Evolutionary conservation across 768 basidiomycete genomes (phyloP), one percentile per base, ranked within the genome.

Genomic region (Collybia nuda): DNA sequence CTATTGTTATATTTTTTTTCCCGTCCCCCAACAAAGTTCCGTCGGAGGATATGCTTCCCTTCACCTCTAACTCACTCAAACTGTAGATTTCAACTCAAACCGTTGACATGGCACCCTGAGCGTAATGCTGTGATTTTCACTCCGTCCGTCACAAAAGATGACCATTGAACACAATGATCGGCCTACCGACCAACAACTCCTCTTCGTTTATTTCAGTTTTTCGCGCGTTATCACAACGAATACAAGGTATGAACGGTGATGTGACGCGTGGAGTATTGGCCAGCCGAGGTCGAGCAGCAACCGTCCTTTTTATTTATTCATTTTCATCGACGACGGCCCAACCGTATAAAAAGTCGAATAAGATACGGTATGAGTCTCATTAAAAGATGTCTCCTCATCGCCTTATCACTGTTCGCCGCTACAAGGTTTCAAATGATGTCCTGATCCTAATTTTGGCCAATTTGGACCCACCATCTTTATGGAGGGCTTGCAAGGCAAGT

Each of bases 351-450:
- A 69, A 71, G 69, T 57, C 60, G 56, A 48, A 64, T 32, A 62
- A 65, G 63, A 61, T 52, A 56, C 41, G 55, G 52, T 58, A 58
- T 60, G 59, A 48, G 60, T 50, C 59, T 58, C 67, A 73, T 54
- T 61, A 55, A 62, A 70, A 70, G 55, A 78, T 78, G 75, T 58
- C 57, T 63, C 77, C 74, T 69, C 72, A 71, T 61, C 72, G 72
- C 53, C 67, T 74, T 48, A 63, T 73, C 43, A 70, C 65, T 54
- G 57, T 72, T 56, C 72, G 69, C 58, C 74, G 71, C 61, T 77
- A 69, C 73, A 78, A 66, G 56, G 64, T 82, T 51, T 73, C 80
- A 35, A 72, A 78, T 63, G 80, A 82, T 65, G 70, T 79, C 59
- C 66, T 82, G 47, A 70, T 79, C 48, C 53, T 70, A 18, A 77